Base-by-base conservation (phyloP, 2,329 filamentous ascomycete species). In the Torrubiella hemipterigena region DNA sequence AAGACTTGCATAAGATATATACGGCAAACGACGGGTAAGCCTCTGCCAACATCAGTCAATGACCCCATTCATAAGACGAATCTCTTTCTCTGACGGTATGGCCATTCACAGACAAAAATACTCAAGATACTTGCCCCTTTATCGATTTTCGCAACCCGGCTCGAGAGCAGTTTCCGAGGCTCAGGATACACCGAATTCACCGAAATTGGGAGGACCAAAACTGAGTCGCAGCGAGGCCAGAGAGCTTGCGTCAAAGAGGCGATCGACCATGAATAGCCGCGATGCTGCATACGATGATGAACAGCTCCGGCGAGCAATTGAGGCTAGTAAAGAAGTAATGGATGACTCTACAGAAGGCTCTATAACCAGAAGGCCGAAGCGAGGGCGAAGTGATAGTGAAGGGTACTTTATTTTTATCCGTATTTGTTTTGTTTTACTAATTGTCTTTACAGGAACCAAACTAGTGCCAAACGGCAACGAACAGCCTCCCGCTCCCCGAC, bases 241-340 rank as follows among this genome's bases (percentile, higher is more conserved):
- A 9, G 59, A 58, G 26, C 68, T 74, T 32, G 69, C 73, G 31
- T 76, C 79, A 22, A 96, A 95, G 54, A 75, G 91, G 37, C 74
- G 91, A 17, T 94, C 86, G 14, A 98, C 91, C 6, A 95, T 96
- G 85, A 94, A 96, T 50, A 98, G 91, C 52, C 77, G 89, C 39
- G 81, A 86, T 53, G 87, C 89, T 25, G 89, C 86, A 15, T 96
- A 96, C 46, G 87, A 96, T 42, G 91, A 98, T 56, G 87, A 93
- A 45, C 78, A 87, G 47, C 56, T 98, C 23, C 75, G 86, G 33
- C 75, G 82, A 42, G 91, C 89, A 18, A 86, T 98, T 44, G 89
- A 96, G 54, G 87, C 93, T 38, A 98, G 91, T 62, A 95, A 87
- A 58, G 79, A 83, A 48, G 84, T 93, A 26, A 75, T 69, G 29